Evolutionary conservation across 2,329 filamentous ascomycete species (phyloP).

Genomic region (Helicocarpus griseus): DNA sequence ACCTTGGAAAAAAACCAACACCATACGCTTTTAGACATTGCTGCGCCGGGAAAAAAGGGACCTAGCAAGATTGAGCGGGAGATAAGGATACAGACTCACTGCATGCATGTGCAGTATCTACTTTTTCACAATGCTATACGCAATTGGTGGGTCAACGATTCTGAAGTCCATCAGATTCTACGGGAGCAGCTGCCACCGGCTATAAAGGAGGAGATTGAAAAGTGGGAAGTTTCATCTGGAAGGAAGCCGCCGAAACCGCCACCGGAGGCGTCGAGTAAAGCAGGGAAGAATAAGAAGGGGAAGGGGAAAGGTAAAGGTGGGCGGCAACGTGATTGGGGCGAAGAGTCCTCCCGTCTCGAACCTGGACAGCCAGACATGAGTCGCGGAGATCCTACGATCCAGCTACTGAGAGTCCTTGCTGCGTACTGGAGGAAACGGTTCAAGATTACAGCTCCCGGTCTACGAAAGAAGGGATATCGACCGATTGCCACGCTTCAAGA

Average conservation of each 20-base stretch:
- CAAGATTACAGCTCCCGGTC: slow-evolving; percentile 61
- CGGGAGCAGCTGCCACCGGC: slow-evolving; percentile 61
- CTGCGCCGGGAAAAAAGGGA: slow-evolving; percentile 63
- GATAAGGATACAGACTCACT: slow-evolving; percentile 70
- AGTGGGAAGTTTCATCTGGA: slow-evolving; percentile 61
- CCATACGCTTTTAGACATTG: slow-evolving; percentile 46
- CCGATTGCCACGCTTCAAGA: slow-evolving; percentile 62
- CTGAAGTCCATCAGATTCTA: slow-evolving; percentile 63
- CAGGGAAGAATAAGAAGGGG: slow-evolving; percentile 32
- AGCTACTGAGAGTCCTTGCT: slow-evolving; percentile 64
- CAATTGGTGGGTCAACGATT: slow-evolving; percentile 75
- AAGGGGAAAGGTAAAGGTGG: slow-evolving; percentile 24
- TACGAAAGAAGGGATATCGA: slow-evolving; percentile 88
- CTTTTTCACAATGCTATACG: slow-evolving; percentile 83
- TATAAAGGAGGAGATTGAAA: slow-evolving; percentile 62
- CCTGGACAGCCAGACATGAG: slow-evolving; percentile 66
- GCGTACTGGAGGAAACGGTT: slow-evolving; percentile 87
- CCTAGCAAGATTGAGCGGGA: slow-evolving; percentile 75
- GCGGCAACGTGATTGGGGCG: slow-evolving; percentile 58
- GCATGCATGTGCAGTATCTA: slow-evolving; percentile 76
- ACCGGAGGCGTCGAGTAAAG: slow-evolving; percentile 25
- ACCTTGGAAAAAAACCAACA: slow-evolving; percentile 51
- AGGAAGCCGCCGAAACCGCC: slow-evolving; percentile 39
- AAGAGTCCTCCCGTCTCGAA: slow-evolving; percentile 59
- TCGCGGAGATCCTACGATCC: slow-evolving; percentile 68